Base-by-base conservation (phyloP, 2,329 filamentous ascomycete species). In the Escovopsis weberi region DNA sequence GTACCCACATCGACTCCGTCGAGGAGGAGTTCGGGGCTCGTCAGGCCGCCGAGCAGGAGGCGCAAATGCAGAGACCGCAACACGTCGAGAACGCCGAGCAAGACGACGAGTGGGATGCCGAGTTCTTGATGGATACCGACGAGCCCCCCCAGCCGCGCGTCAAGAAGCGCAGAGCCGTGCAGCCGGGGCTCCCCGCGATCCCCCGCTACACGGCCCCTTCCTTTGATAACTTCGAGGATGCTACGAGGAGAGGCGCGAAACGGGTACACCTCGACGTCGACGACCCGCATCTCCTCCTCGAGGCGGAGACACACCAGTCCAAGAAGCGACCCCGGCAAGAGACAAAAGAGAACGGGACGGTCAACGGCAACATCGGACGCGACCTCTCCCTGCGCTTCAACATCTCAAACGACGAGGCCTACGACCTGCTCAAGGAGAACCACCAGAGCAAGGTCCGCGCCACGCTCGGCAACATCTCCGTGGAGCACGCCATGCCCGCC, bases 361-460 rank as follows among this genome's bases (percentile, higher is more conserved):
- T 6, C 28, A 70, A 75, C 44, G 77, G 79, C 12, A 81, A 78
- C 40, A 65, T 86, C 36, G 78, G 80, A 3, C 82, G 81, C 43
- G 79, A 85, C 43, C 72, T 94, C 33, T 76, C 76, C 33, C 76
- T 82, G 51, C 80, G 89, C 36, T 98, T 94, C 70, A 96, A 96
- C 57, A 84, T 93, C 45, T 94, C 88, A 28, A 96, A 96, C 49
- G 91, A 98, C 55, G 83, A 91, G 45, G 88, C 88, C 2, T 98
- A 98, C 59, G 88, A 96, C 56, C 78, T 87, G 46, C 74, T 98
- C 37, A 96, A 96, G 62, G 87, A 94, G 61, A 96, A 95, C 56
- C 88, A 94, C 56, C 86, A 94, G 64, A 87, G 85, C 70, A 96
- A 94, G 62, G 85, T 98, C 47, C 80, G 91, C 51, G 91, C 87